Conservation (phyloP, 1,284 basidiomycete genomes). For the Phenoliferia sp. region DNA sequence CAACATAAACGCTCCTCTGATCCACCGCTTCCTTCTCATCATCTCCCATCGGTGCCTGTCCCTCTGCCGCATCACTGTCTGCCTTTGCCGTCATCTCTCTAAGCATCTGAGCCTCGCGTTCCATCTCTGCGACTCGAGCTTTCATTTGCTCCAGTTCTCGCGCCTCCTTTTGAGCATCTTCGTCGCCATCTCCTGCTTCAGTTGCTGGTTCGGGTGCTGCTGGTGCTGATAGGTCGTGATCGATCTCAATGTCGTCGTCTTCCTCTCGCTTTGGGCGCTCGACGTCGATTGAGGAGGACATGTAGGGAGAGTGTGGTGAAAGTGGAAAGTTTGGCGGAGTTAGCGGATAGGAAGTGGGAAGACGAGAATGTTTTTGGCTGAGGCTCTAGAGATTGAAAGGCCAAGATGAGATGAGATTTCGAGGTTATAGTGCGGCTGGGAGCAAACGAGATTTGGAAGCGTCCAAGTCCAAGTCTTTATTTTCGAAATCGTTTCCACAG, state of each 20-base stretch:
- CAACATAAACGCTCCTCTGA: conserved; percentile 85
- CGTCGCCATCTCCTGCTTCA: not conserved
- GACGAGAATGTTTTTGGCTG: not conserved
- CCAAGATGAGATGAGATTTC: not conserved
- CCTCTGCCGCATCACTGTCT: conserved; percentile 14
- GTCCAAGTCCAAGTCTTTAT: no score
- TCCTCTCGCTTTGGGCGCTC: conserved; percentile 3
- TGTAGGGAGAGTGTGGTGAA: not conserved
- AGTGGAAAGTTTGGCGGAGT: no score
- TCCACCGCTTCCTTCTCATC: conserved; percentile 65
- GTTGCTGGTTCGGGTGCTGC: not conserved
- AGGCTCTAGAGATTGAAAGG: no score
- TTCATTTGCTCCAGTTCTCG: conserved; percentile 31
- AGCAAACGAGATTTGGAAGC: not conserved
- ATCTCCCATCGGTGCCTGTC: conserved; percentile 35
- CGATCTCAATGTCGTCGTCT: conserved; percentile 2
- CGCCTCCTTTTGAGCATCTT: conserved; percentile 18
- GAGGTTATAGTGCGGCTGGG: not conserved
- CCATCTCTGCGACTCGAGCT: conserved; percentile 61
- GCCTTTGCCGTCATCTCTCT: conserved; percentile 66
- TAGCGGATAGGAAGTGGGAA: not conserved
- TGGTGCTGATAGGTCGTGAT: not conserved
- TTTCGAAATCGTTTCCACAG: no score
- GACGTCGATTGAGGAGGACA: not conserved
- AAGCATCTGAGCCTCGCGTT: conserved; percentile 79